These are phyloP conservation scores for Fibroporia radiculosa DNA, from an alignment of 768 basidiomycete species.

Conservation along the genomic window DNA sequence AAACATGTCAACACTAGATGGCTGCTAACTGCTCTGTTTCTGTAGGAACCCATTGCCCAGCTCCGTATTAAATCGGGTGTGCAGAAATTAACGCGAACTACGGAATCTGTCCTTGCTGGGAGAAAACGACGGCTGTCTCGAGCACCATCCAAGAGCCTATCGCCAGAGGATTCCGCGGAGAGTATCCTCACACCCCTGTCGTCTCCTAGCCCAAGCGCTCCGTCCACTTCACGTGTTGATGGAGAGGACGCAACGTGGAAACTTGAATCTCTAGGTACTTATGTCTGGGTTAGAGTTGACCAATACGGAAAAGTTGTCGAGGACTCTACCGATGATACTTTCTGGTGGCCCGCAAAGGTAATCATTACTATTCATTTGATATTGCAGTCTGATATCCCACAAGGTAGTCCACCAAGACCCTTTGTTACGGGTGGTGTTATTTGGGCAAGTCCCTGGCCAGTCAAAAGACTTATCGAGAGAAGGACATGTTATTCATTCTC, in stretches of 20 bases:
- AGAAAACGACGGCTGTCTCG: neutral
- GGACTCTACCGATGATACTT: conserved; percentile 14
- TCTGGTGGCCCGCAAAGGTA: conserved; percentile 76
- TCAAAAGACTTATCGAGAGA: neutral
- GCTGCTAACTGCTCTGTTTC: too few species aligned
- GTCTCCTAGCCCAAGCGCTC: neutral
- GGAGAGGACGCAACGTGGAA: conserved; percentile 6
- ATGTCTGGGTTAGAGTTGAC: conserved; percentile 21
- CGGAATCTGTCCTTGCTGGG: too few species aligned
- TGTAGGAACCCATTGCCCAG: too few species aligned
- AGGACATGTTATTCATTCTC: conserved; percentile 16
- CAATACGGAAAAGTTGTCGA: conserved; percentile 8
- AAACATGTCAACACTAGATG: too few species aligned
- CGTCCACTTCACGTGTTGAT: too few species aligned
- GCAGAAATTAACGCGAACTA: too few species aligned
- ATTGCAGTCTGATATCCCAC: conserved; percentile 11
- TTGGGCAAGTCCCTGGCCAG: conserved; percentile 20
- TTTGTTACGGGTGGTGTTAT: conserved; percentile 22
- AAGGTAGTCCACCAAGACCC: conserved; percentile 18
- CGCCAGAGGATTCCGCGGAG: neutral
- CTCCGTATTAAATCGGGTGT: too few species aligned
- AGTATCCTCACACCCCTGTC: neutral
- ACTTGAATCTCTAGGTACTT: conserved; percentile 6
- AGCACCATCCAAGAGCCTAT: neutral
- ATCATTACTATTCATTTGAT: conserved; percentile 18